A percentile compares a stretch with the other conserved stretches of the same genome.
Conservation (phyloP, 345 rosid species). For the Salix suchowensis region DNA sequence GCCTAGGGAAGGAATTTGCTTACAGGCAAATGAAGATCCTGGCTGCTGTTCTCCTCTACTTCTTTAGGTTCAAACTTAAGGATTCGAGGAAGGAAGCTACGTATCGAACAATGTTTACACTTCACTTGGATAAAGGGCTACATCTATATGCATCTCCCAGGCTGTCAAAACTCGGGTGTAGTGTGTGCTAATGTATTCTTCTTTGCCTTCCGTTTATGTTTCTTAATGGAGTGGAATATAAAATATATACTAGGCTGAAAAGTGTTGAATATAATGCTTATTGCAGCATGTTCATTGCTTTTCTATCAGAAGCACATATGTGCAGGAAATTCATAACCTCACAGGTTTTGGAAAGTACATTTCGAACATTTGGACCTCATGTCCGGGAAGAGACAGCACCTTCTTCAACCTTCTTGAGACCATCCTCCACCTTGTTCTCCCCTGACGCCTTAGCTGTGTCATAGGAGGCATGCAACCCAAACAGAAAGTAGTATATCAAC, state of each 20-base stretch:
- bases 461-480: conserved; percentile 11
- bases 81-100: conserved; percentile 26
- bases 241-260: not conserved
- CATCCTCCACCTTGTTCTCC: not conserved
- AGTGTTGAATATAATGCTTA: not conserved
- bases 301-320: not conserved
- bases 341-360: not conserved
- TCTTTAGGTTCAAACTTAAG: conserved; percentile 30
- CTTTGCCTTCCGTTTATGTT: not conserved
- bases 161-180: not conserved
- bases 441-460: conserved; percentile 8
- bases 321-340: not conserved
- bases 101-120: conserved; percentile 38
- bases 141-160: conserved; percentile 27
- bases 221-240: not conserved
- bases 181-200: not conserved
- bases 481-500: conserved; percentile 1
- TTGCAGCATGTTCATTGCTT: not conserved
- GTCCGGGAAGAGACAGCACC: not conserved
- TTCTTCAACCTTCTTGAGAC: not conserved
- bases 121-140: conserved; percentile 42
- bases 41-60: conserved; percentile 27
- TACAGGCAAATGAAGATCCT: conserved; percentile 41
- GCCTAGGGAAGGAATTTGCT: conserved; percentile 45
- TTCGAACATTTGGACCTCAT: not conserved